Evolutionary conservation across 352 stramenopile species (phyloP).

Genomic region (Phytophthora pluvialis): DNA sequence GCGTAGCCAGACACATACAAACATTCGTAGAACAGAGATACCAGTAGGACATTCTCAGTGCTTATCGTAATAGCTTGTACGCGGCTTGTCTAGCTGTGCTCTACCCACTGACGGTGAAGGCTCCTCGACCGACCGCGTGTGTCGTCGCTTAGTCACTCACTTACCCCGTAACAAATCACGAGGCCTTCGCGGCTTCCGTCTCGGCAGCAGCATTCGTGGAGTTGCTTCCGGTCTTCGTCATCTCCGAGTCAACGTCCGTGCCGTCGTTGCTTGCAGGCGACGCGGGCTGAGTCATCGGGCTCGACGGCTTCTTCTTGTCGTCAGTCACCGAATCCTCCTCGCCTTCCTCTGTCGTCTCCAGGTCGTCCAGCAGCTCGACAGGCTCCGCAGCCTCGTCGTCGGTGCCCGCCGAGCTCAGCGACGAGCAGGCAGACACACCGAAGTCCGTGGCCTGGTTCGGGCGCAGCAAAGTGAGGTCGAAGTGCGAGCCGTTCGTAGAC

Average conservation of each 20-base stretch:
- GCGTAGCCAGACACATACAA: no score
- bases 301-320: constrained; percentile 27
- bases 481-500: constrained; percentile 61
- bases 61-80: constrained; percentile 29
- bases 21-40: no score
- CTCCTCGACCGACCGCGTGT: constrained; percentile 14
- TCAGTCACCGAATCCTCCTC: constrained; percentile 3
- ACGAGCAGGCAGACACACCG: constrained; percentile 60
- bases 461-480: constrained; percentile 76
- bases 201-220: constrained; percentile 17
- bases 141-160: constrained; percentile 21
- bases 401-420: constrained; percentile 50
- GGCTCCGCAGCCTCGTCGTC: constrained; percentile 42
- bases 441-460: constrained; percentile 77
- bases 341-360: constrained; percentile 19
- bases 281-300: constrained; percentile 25
- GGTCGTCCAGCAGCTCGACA: constrained; percentile 36
- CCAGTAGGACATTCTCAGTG: no score
- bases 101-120: constrained; percentile 16
- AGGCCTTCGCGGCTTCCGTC: constrained; percentile 25
- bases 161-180: constrained; percentile 35
- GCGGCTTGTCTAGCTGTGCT: constrained; percentile 28
- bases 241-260: constrained; percentile 27
- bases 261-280: constrained; percentile 36
- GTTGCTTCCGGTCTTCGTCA: constrained; percentile 32